Base-by-base conservation (phyloP, 2,329 filamentous ascomycete species). In the Niveomyces coronatus region DNA sequence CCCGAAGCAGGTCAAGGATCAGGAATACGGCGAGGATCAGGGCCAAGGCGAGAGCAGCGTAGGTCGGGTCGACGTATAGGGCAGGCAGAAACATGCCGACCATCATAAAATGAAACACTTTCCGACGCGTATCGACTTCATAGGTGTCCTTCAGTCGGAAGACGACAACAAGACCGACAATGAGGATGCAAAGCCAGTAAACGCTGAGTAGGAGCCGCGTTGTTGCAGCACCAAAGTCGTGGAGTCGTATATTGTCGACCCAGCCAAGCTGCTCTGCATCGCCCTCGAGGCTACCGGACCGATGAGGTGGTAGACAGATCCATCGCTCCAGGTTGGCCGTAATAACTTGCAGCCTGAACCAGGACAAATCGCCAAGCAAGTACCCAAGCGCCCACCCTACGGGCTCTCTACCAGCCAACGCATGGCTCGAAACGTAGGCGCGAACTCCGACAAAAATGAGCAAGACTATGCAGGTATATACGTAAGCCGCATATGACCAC, bases 21-120 rank as follows among this genome's bases (percentile, higher is more conserved):
- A 96, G 67, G 54, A 98, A 98, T 37, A 93, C 69, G 4, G 83
- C 79, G 24, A 98, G 71, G 18, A 87, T 76, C 22, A 95, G 64
- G 0, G 72, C 70, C n/a, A 96, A 68, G 0, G 87, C 85, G 10
- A 98, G 67, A 1, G 83, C 76, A 35, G 80, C 79, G 57, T 85
- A 96, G 28, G 80, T 70, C 1, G 91, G 89, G 56, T 98, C 91
- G 45, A 96, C 64, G 54, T 79, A 95, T 3, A 82, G 84, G 2
- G 85, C 78, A 0, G 91, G 88, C 2, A 96, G 70, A 40, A 98
- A 80, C 85, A 98, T 95, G 40, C 79, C 78, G 7, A 96, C 89
- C 83, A 96, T 96, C 72, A 89, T 94, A 49, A 93, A 93, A 58
- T 98, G 91, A 57, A 98, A 98, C 17, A 96, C 85, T 60, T 98